Percentiles rank a stretch among this genome's conserved stretches.
These are phyloP conservation scores for Asterionellopsis glacialis DNA, from an alignment of 108 stramenopile species.

Conservation along the genomic window DNA sequence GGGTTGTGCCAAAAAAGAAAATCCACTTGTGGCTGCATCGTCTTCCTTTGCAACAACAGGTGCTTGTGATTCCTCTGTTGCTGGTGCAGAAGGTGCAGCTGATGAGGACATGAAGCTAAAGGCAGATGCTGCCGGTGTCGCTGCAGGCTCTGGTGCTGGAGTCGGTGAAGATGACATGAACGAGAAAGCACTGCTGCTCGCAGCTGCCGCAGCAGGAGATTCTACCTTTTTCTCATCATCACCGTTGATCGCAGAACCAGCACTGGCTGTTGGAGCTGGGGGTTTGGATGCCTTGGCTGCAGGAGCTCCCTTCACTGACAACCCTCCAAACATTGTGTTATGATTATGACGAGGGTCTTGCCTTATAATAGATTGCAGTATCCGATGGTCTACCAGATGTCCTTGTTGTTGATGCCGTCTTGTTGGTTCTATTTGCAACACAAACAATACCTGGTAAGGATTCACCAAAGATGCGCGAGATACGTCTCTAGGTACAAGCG, in stretches of 20 bases:
- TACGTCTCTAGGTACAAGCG: too few species aligned
- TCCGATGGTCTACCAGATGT: too few species aligned
- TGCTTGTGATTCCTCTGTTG: slow-evolving; percentile 14
- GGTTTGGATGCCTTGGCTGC: background rate
- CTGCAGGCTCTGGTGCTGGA: slow-evolving; percentile 6
- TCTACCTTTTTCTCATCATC: too few species aligned
- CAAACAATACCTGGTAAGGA: too few species aligned
- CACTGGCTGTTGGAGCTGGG: background rate
- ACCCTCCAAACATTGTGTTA: background rate
- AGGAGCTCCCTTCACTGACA: background rate
- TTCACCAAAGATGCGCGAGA: too few species aligned
- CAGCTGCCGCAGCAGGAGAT: too few species aligned
- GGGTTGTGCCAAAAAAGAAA: slow-evolving; percentile 36
- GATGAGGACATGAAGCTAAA: slow-evolving; percentile 10
- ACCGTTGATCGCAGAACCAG: background rate
- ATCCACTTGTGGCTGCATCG: slow-evolving; percentile 24
- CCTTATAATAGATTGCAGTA: too few species aligned
- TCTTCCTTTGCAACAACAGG: background rate
- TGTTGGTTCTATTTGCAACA: too few species aligned
- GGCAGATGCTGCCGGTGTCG: slow-evolving; percentile 9
- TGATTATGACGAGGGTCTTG: too few species aligned
- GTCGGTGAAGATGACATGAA: slow-evolving; percentile 10
- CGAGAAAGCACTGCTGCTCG: background rate
- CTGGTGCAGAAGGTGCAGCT: slow-evolving; percentile 6
- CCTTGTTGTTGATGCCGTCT: too few species aligned